phyloP scores from a whole-genome alignment of 176 grass and related monocot species.

The Leersia perrieri region DNA sequence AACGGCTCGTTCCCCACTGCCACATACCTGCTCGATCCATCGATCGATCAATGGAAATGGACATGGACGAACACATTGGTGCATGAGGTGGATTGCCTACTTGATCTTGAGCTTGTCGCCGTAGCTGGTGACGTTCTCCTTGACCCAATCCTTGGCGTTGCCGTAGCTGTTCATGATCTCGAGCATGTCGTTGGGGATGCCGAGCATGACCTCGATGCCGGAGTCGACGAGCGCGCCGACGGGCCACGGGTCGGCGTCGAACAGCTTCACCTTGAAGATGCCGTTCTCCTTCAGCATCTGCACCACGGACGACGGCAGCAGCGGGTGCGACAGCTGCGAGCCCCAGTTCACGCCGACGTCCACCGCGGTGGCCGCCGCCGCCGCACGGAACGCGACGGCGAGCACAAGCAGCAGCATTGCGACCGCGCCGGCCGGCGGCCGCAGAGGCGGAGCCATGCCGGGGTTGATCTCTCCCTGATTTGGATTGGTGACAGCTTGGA shows the following conservation, averaged over 20 bases:
- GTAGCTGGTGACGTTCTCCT: conserved; percentile 70
- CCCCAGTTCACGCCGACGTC: conserved; percentile 82
- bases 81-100: conserved; percentile 9
- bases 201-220: conserved; percentile 78
- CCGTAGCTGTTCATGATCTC: conserved; percentile 57
- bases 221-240: conserved; percentile 55
- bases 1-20: conserved; percentile 87
- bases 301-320: conserved; percentile 42
- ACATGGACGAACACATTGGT: background rate
- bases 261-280: conserved; percentile 66
- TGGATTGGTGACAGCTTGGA: background rate
- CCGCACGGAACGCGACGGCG: background rate
- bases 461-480: background rate
- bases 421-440: conserved; percentile 35
- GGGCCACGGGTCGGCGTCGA: conserved; percentile 71
- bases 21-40: conserved; percentile 55
- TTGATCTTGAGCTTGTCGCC: conserved; percentile 58
- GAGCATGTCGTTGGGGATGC: conserved; percentile 73
- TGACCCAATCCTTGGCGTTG: conserved; percentile 63
- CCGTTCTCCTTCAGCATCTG: conserved; percentile 74
- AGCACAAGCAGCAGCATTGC: conserved; percentile 27
- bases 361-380: background rate
- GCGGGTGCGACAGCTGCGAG: conserved; percentile 64
- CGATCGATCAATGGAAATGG: no score
- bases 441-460: conserved; percentile 29